Conservation (phyloP, 805 yeast genomes). For the Saturnispora gosingensis region DNA sequence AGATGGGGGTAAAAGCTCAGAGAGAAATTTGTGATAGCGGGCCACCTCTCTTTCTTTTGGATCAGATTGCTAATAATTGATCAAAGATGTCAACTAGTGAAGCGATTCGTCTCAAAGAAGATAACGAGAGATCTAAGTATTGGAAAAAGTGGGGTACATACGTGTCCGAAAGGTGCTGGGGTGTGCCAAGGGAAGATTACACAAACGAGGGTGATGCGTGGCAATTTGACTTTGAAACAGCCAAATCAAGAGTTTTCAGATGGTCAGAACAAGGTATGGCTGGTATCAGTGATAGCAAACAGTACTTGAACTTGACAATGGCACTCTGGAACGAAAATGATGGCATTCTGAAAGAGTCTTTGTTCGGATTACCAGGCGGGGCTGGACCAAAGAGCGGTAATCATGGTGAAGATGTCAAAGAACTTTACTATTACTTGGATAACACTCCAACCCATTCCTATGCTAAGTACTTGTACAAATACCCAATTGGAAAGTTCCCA, state of each 20-base stretch:
- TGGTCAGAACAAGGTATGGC: slow-evolving; percentile 97
- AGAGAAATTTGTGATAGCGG: background rate
- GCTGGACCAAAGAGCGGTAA: slow-evolving; percentile 64
- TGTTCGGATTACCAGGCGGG: slow-evolving; percentile 76
- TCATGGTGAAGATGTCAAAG: slow-evolving; percentile 94
- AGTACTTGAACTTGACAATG: slow-evolving; percentile 62
- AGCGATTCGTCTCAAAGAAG: slow-evolving; percentile 35
- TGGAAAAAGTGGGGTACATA: slow-evolving; percentile 93
- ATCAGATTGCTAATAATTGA: background rate
- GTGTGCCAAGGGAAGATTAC: slow-evolving; percentile 82
- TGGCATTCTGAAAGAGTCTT: slow-evolving; percentile 71
- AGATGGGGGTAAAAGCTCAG: background rate
- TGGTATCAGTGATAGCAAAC: slow-evolving; percentile 81
- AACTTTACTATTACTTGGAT: slow-evolving; percentile 74
- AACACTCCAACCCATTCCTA: slow-evolving; percentile 90
- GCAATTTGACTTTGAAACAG: slow-evolving; percentile 83
- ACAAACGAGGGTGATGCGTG: slow-evolving; percentile 84
- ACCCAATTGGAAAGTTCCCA: slow-evolving; percentile 82
- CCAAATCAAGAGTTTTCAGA: slow-evolving; percentile 69
- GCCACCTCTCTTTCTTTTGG: background rate
- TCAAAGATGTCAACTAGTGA: slow-evolving; percentile 19
- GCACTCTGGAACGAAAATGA: slow-evolving; percentile 92
- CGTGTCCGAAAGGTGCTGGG: slow-evolving; percentile 82
- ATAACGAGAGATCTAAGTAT: slow-evolving; percentile 36
- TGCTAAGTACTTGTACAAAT: slow-evolving; percentile 85